Evolutionary conservation across 2,329 filamentous ascomycete species (phyloP), one percentile per base, ranked within the genome.

Genomic region (Teratosphaeria nubilosa): DNA sequence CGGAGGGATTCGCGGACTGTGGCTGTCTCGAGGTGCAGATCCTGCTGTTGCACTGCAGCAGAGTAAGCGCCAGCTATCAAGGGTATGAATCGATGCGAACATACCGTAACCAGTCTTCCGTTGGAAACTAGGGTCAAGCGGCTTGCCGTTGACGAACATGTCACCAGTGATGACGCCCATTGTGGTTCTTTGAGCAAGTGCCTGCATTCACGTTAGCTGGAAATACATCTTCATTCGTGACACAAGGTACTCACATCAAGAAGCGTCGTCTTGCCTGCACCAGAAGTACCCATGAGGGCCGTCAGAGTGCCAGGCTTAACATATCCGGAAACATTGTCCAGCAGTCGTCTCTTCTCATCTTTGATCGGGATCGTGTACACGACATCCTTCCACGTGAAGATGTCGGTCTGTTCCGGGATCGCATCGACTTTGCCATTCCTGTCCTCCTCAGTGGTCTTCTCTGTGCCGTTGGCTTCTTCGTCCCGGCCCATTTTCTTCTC

Each of bases 121-220:
- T 59, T 86, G 83, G 62, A 87, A 87, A 53, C 78, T 81, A 5
- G 73, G 72, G 61, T 83, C 80, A 0, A 80, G 75, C 0, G 78
- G 76, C 58, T 74, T 79, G 3, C 84, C 84, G 61, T 86, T 83
- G 11, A 87, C 83, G 13, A 86, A 72, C 80, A 86, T 86, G 56
- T 85, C 81, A 5, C 85, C 85, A 0, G 82, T 84, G 10, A 87
- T 78, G 1, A 86, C 80, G 13, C 85, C 85, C 66, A 84, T 80
- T 0, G 77, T 80, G 0, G 78, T 82, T 16, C 86, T 76, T 56
- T 82, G 76, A 0, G 82, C 82, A 2, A 85, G 70, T 1, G 79
- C 78, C 64, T 55, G 54, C 34, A 13, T n/a, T 14, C 10, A 31
- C 14, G 54, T 55, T 34, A 55, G 54, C 4, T 50, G 24, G 24